Conservation (phyloP, 2,329 filamentous ascomycete species). For the Mycogone perniciosa region DNA sequence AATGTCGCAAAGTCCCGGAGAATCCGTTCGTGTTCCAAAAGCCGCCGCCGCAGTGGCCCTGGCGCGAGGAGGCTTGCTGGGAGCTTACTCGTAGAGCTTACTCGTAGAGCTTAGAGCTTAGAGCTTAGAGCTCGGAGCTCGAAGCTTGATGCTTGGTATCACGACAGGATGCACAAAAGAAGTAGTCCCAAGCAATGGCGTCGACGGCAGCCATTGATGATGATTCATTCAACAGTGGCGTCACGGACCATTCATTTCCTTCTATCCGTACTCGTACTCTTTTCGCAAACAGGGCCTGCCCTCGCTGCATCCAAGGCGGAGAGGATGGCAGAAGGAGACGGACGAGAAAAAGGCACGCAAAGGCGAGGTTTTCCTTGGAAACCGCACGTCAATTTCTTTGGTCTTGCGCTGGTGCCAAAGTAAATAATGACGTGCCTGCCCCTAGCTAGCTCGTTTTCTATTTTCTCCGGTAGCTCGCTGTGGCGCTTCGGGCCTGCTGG, state of each 20-base stretch:
- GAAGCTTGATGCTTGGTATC: constrained; percentile 11
- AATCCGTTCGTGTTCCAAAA: too few species aligned
- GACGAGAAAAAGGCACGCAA: background rate
- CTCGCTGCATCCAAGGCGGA: too few species aligned
- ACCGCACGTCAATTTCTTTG: background rate
- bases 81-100: constrained; percentile 4
- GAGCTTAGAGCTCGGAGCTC: constrained; percentile 8
- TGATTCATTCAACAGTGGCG: constrained; percentile 5
- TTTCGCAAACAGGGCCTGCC: background rate
- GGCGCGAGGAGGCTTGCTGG: background rate
- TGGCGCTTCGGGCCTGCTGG: too few species aligned
- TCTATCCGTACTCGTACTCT: background rate
- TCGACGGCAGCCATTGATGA: constrained; percentile 10
- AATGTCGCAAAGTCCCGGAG: too few species aligned
- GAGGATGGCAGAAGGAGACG: background rate
- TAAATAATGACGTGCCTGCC: background rate
- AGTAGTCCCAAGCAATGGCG: constrained; percentile 3
- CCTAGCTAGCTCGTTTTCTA: background rate
- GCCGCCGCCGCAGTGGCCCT: too few species aligned
- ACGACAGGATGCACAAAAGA: background rate
- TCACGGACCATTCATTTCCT: background rate
- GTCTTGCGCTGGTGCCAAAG: background rate
- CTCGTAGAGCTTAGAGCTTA: constrained; percentile 3
- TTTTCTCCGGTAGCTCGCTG: too few species aligned
- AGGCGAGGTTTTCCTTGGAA: background rate